phyloP scores from a whole-genome alignment of 306 rosid species.

The Medicago arabica region DNA sequence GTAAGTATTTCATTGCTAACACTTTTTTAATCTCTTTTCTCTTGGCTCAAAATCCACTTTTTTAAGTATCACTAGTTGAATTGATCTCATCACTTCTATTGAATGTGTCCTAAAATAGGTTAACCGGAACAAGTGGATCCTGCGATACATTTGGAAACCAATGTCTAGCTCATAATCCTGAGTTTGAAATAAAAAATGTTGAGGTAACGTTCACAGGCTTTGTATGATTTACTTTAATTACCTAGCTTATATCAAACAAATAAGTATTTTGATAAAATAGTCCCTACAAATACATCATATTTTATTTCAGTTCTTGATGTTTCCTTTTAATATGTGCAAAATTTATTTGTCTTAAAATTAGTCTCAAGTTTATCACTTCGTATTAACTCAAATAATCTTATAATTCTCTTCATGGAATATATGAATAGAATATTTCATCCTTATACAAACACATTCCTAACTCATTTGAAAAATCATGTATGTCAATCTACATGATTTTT shows the following conservation, averaged over 20 bases:
- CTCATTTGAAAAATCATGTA: too few relatives aligned
- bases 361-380: too few relatives aligned
- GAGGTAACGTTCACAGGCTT: constrained; percentile 61
- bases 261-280: not conserved
- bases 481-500: too few relatives aligned
- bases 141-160: constrained; percentile 80
- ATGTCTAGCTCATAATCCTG: constrained; percentile 82
- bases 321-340: too few relatives aligned
- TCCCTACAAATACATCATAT: too few relatives aligned
- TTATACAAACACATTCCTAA: too few relatives aligned
- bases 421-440: too few relatives aligned
- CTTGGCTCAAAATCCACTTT: not conserved
- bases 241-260: not conserved
- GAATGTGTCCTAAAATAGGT: constrained; percentile 54
- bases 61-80: not conserved
- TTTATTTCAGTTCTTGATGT: too few relatives aligned
- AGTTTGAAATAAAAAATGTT: constrained; percentile 88
- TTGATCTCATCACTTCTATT: not conserved
- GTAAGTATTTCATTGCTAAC: constrained; percentile 61
- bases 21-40: not conserved
- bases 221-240: not conserved
- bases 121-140: constrained; percentile 88
- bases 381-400: too few relatives aligned
- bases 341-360: too few relatives aligned
- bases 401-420: too few relatives aligned